These are phyloP conservation scores for Eucalyptus guilfoylei DNA, from an alignment of 345 rosid species.

Conservation along the genomic window DNA sequence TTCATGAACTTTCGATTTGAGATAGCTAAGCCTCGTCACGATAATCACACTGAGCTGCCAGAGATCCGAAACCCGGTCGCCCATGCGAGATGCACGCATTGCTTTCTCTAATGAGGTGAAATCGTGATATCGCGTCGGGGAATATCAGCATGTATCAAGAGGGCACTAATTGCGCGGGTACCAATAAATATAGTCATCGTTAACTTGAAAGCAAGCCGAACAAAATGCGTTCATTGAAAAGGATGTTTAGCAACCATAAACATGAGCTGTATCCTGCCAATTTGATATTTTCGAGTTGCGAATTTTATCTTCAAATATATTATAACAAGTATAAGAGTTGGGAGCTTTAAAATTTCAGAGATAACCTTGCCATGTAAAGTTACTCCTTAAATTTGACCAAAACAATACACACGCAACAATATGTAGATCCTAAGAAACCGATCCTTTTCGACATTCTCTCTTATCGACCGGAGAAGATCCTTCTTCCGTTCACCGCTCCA, in stretches of 20 bases:
- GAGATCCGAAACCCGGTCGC: background rate
- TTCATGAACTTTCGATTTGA: background rate
- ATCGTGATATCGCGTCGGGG: background rate
- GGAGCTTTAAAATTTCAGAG: background rate
- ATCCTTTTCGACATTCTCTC: background rate
- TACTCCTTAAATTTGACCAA: background rate
- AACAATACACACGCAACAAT: background rate
- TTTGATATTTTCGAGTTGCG: background rate
- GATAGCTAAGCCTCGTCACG: background rate
- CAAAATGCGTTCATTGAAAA: background rate
- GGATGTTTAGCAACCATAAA: background rate
- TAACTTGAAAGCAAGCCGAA: background rate
- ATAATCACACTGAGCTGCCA: background rate
- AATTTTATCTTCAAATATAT: background rate
- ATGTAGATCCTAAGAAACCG: background rate
- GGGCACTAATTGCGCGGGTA: background rate
- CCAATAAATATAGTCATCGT: background rate
- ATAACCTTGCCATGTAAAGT: background rate
- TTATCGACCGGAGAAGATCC: no score
- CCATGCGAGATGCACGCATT: background rate
- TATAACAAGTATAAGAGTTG: background rate
- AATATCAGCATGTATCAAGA: background rate
- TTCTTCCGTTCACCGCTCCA: background rate
- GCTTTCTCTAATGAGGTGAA: background rate
- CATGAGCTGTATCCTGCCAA: background rate